Evolutionary conservation across 2,329 filamentous ascomycete genomes (phyloP), one percentile per base, ranked within the genome.

Genomic region (Talaromyces albobiverticillius): DNA sequence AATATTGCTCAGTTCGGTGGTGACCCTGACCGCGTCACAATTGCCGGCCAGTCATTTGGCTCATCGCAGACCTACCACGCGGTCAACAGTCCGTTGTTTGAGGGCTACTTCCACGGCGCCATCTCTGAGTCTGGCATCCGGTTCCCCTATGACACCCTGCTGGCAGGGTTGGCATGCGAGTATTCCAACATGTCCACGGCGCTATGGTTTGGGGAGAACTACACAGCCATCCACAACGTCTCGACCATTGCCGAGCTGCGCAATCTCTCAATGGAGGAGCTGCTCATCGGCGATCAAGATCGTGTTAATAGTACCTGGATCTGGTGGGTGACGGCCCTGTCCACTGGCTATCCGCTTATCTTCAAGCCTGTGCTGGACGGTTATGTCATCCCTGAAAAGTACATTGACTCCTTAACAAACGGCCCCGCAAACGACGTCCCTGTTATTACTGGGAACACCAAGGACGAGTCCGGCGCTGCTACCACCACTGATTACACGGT

Each of bases 1-100:
- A 68, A 82, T 56, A 82, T 83, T 52, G 67, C 76, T 60, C 64
- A 74, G 11, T 84, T 84, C 58, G 81, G 82, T 13, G 82, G 82
- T 11, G 76, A 83, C 61, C 66, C 73, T 2, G 64, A 70, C 2
- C 69, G 71, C 11, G 74, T 82, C 38, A 82, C 79, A 0, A 69
- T 80, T 5, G 70, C 80, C 22, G 79, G 79, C 5, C 69, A 79
- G 60, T 78, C 74, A 3, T 46, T 46, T 9, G 66, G 67, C 9
- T 69, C 67, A 8, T 65, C 65, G 2, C 63, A 63, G 41, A 55
- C 63, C 34, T 67, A 69, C 51, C 67, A 70, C 46, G 62, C 63
- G 3, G 59, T 69, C 23, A 67, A 67, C 54, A 67, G 63, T 20
- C 57, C 57, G 18, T 58, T 69, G 4, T 66, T 66, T 57, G 62